Percentiles rank a stretch among this genome's conserved stretches.
Evolutionary conservation across 208 protist species (phyloP).

Genomic region (Trichomonas vaginalis): DNA sequence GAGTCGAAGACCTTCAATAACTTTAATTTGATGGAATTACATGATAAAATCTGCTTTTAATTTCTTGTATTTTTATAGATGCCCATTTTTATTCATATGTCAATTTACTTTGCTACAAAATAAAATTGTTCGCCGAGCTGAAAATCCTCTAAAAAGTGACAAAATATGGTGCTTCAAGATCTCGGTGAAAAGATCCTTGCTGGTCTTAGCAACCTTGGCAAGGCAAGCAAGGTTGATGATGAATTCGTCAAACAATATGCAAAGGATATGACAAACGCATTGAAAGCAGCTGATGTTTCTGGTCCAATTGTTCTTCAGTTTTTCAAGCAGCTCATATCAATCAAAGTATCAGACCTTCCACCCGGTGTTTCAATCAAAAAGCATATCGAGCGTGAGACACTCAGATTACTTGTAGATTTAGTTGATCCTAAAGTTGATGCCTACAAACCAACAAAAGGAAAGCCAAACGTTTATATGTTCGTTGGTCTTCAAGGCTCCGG

Average conservation of each 20-base stretch:
- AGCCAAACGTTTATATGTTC: conserved; percentile 94
- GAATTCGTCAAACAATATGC: background rate
- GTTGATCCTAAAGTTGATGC: background rate
- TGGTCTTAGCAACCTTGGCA: background rate
- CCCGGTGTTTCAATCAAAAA: background rate
- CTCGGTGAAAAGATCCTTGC: background rate
- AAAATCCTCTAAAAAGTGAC: background rate
- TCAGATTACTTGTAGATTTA: background rate
- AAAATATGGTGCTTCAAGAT: background rate
- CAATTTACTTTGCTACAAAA: too few relatives aligned
- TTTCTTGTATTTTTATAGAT: too few relatives aligned
- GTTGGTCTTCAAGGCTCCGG: conserved; percentile 83
- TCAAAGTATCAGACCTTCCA: background rate
- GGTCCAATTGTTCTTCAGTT: background rate
- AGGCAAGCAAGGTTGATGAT: background rate
- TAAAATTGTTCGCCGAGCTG: too few relatives aligned
- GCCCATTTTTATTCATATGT: too few relatives aligned
- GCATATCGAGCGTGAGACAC: background rate
- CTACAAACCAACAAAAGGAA: conserved; percentile 23
- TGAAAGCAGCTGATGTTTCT: background rate
- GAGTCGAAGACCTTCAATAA: too few relatives aligned
- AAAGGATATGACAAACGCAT: background rate
- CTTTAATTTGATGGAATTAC: too few relatives aligned
- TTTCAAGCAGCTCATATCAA: background rate
- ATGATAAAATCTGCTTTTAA: too few relatives aligned